Base-by-base conservation (phyloP, 2,329 filamentous ascomycete species). In the Fusarium sp. region DNA sequence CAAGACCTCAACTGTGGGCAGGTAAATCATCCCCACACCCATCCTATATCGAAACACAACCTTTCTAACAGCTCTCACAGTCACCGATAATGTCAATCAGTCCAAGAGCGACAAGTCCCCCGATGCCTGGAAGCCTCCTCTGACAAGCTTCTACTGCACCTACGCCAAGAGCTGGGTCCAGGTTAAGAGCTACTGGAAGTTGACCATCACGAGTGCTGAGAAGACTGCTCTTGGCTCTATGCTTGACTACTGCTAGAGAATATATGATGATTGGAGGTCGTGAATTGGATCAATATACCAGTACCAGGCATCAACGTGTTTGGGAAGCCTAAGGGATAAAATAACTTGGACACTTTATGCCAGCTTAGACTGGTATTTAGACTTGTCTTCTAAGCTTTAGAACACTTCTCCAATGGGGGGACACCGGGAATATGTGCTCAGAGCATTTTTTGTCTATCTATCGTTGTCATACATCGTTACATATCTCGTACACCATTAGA, bases 111-210 rank as follows among this genome's bases (percentile, higher is more conserved):
- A 94, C 79, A 82, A 85, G 71, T 89, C 89, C 56, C 92, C 93
- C 0, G 93, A 95, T 76, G 79, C 81, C 14, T 97, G 93, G 92
- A 91, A 93, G 83, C 93, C 92, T 15, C 86, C 90, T 0, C 81
- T 92, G 65, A 74, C 83, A 78, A 86, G 81, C 68, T 95, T 93
- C 81, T 88, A 92, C 79, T 96, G 93, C 86, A 91, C 88, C 29
- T 96, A 97, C 76, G 91, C 92, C 16, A 86, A 87, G 77, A 89
- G 90, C 77, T 97, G 91, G 90, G 86, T 95, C 43, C 86, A 89
- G 76, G 92, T 97, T 72, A 97, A 96, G 88, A 88, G 85, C 74
- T 87, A 89, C 74, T 96, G 91, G 78, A 79, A 78, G 2, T 80
- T 97, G 71, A 91, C 87, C 18, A 83, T 96, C 66, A 95, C 91